Evolutionary conservation across 306 rosid genomes (phyloP).

Genomic region (Sechiopsis laciniata): DNA sequence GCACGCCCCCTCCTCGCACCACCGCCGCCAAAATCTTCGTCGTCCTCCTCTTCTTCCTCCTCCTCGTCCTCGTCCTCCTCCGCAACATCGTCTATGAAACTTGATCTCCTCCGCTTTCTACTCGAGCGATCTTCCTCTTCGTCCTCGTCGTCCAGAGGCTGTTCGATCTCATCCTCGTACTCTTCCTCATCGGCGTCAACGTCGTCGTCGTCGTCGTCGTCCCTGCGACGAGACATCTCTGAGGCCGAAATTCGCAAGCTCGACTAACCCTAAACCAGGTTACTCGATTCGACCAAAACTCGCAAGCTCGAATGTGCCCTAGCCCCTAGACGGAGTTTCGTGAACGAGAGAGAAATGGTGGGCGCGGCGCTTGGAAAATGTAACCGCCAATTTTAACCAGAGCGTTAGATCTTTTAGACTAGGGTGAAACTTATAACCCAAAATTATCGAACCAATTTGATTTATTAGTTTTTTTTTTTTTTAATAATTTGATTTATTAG

Average conservation of each 20-base stretch:
- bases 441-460: no score
- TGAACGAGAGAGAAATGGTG: no score
- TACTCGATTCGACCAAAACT: neutral
- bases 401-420: no score
- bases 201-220: slow-evolving; percentile 39
- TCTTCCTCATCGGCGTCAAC: slow-evolving; percentile 67
- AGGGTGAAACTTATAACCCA: no score
- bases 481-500: no score
- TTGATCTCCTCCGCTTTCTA: slow-evolving; percentile 32
- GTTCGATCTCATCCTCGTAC: slow-evolving; percentile 34
- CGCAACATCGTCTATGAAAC: slow-evolving; percentile 25
- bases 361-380: neutral
- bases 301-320: neutral
- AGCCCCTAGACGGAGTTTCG: no score
- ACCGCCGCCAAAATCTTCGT: slow-evolving; percentile 35
- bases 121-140: slow-evolving; percentile 46
- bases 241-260: neutral
- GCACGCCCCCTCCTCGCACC: slow-evolving; percentile 34
- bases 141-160: slow-evolving; percentile 39
- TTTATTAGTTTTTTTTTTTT: no score
- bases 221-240: slow-evolving; percentile 48
- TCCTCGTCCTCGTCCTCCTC: slow-evolving; percentile 49
- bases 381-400: no score
- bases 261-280: neutral
- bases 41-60: slow-evolving; percentile 72